These are phyloP conservation scores for Lactarius deliciosus DNA, from an alignment of 768 basidiomycete species.

Conservation along the genomic window DNA sequence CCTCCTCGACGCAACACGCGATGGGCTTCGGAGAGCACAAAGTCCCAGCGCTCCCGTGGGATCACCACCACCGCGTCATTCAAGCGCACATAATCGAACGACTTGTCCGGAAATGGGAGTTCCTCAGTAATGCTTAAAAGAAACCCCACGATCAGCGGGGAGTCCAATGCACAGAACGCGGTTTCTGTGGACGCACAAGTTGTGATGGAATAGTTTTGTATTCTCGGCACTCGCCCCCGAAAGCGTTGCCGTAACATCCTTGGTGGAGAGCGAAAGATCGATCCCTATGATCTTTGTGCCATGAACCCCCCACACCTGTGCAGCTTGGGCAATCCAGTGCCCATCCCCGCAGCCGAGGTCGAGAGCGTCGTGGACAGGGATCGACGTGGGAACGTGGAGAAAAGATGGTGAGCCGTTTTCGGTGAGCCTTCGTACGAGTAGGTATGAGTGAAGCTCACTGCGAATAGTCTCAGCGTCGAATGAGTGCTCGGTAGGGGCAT, in stretches of 20 bases:
- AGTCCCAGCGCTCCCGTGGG: conserved; percentile 58
- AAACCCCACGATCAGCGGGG: conserved; percentile 9
- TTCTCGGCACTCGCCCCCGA: conserved; percentile 37
- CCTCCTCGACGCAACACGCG: conserved; percentile 64
- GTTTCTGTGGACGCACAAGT: conserved; percentile 56
- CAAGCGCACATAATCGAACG: conserved; percentile 74
- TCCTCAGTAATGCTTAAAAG: conserved; percentile 48
- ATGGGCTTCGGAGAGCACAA: conserved; percentile 55
- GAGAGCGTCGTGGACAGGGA: conserved; percentile 55
- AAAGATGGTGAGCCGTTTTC: conserved; percentile 59
- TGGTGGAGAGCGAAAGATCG: conserved; percentile 51
- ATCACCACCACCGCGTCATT: conserved; percentile 64
- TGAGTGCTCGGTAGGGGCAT: background rate
- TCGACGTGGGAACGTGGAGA: conserved; percentile 45
- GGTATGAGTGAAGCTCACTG: conserved; percentile 59
- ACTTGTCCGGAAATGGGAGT: conserved; percentile 60
- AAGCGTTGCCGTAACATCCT: conserved; percentile 22
- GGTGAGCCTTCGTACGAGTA: conserved; percentile 55
- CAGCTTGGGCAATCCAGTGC: conserved; percentile 64
- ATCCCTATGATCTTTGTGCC: conserved; percentile 59
- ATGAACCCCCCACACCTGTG: conserved; percentile 54
- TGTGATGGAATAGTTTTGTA: conserved; percentile 55
- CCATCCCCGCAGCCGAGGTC: conserved; percentile 79
- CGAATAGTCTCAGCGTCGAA: conserved; percentile 23
- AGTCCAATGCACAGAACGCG: background rate